phyloP scores from a whole-genome alignment of 192 early-diverging fungal species.

The Podila epigama region DNA sequence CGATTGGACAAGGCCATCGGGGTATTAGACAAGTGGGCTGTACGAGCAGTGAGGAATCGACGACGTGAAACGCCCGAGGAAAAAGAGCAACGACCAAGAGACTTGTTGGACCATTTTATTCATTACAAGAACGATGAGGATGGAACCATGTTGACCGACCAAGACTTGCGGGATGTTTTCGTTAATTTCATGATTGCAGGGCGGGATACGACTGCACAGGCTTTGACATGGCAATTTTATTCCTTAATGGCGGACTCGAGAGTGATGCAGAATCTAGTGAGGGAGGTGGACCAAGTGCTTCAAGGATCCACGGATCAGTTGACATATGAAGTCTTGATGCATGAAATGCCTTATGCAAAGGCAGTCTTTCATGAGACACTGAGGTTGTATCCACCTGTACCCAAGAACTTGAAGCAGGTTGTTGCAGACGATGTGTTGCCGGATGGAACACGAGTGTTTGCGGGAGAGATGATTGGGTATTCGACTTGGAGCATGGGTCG shows the following conservation, averaged over 20 bases:
- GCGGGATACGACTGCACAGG: constrained; percentile 59
- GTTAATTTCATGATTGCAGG: constrained; percentile 52
- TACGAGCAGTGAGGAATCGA: constrained; percentile 7
- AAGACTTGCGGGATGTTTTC: constrained; percentile 46
- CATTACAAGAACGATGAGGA: constrained; percentile 12
- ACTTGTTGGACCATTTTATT: constrained; percentile 49
- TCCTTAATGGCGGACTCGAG: constrained; percentile 37
- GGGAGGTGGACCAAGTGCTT: constrained; percentile 20
- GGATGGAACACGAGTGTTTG: constrained; percentile 59
- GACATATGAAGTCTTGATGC: not conserved
- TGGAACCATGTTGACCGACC: constrained; percentile 27
- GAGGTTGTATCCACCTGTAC: constrained; percentile 65
- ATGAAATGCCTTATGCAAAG: not conserved
- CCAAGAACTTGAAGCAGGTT: constrained; percentile 59
- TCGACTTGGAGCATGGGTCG: constrained; percentile 57
- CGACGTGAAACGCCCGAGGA: not conserved
- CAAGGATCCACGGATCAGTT: not conserved
- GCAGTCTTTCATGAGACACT: constrained; percentile 54
- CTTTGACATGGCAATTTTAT: constrained; percentile 55
- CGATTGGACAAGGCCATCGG: not conserved
- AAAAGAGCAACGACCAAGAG: not conserved
- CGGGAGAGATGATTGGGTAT: constrained; percentile 54
- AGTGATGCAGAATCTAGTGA: constrained; percentile 11
- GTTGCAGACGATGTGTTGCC: constrained; percentile 63
- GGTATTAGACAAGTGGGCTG: constrained; percentile 14